A percentile compares a stretch with the other conserved stretches of the same genome.
Evolutionary conservation across 345 rosid species (phyloP).

Genomic region (Excoecaria cochinchinensis): DNA sequence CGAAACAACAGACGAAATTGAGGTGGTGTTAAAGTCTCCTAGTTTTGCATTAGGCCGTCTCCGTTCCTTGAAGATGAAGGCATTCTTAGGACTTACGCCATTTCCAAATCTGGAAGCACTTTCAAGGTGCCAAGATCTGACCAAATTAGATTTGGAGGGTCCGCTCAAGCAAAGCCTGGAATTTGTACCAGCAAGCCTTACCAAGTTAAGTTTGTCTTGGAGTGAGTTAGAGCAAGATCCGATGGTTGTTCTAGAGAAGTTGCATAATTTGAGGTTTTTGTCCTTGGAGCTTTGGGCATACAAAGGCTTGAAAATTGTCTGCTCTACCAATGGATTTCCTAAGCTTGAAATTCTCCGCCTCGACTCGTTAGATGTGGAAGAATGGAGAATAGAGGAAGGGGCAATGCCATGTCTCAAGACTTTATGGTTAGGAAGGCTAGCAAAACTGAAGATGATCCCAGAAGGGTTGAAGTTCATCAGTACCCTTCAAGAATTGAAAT

Average conservation of each 20-base stretch:
- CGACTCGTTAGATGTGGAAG: too few relatives aligned
- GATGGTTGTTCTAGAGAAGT: too few relatives aligned
- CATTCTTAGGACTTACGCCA: too few relatives aligned
- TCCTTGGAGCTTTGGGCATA: too few relatives aligned
- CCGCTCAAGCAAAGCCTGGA: neutral
- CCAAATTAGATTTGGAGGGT: neutral
- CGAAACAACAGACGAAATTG: neutral
- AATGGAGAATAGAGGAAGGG: constrained; percentile 3
- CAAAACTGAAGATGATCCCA: neutral
- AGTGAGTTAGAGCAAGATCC: neutral
- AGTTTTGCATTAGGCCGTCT: neutral
- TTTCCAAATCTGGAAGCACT: neutral
- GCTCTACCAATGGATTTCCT: too few relatives aligned
- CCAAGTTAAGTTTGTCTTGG: neutral
- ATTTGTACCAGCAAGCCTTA: constrained; percentile 9
- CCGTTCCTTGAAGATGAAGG: neutral
- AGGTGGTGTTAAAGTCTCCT: neutral
- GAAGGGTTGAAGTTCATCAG: constrained; percentile 9
- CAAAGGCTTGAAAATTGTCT: too few relatives aligned
- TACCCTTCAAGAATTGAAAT: neutral
- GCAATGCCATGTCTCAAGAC: neutral
- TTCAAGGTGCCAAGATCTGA: neutral
- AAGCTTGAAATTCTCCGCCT: too few relatives aligned
- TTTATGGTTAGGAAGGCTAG: neutral
- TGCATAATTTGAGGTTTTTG: too few relatives aligned